Percentiles rank a stretch among this genome's conserved stretches.
phyloP scores from a whole-genome alignment of 1,284 basidiomycete genomes.

The Leccinum griseonigrum region DNA sequence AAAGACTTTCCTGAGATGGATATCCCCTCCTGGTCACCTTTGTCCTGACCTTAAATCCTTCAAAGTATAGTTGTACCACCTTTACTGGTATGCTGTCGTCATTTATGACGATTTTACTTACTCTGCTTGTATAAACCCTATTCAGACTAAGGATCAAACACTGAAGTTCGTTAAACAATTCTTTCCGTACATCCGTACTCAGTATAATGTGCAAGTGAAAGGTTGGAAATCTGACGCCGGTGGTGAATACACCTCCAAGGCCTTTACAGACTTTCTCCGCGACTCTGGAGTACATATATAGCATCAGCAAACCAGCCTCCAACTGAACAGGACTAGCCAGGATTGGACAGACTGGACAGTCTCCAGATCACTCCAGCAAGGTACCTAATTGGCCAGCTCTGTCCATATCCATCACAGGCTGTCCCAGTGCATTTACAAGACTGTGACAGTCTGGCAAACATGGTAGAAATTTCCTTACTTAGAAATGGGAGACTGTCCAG shows the following conservation, averaged over 20 bases:
- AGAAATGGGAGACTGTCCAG: too few species aligned
- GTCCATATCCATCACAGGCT: not conserved
- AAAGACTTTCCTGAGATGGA: not conserved
- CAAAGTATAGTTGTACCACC: too few species aligned
- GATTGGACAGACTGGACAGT: not conserved
- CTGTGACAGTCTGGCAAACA: not conserved
- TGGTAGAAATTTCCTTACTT: too few species aligned
- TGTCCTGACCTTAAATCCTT: too few species aligned
- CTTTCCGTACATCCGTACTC: not conserved
- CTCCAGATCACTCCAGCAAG: not conserved
- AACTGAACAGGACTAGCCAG: not conserved
- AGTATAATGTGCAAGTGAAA: not conserved
- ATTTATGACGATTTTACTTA: too few species aligned
- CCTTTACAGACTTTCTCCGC: too few species aligned
- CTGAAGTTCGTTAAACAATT: not conserved
- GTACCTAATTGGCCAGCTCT: not conserved
- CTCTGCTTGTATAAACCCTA: too few species aligned
- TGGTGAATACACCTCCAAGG: not conserved
- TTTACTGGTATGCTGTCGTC: too few species aligned
- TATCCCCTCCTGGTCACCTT: not conserved
- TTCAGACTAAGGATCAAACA: not conserved
- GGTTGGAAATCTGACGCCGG: not conserved
- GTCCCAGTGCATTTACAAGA: not conserved
- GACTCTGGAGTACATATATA: too few species aligned
- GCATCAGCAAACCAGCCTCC: not conserved